Evolutionary conservation across 2,329 filamentous ascomycete species (phyloP).

Genomic region (Paecilomyces dactylethromorphus): DNA sequence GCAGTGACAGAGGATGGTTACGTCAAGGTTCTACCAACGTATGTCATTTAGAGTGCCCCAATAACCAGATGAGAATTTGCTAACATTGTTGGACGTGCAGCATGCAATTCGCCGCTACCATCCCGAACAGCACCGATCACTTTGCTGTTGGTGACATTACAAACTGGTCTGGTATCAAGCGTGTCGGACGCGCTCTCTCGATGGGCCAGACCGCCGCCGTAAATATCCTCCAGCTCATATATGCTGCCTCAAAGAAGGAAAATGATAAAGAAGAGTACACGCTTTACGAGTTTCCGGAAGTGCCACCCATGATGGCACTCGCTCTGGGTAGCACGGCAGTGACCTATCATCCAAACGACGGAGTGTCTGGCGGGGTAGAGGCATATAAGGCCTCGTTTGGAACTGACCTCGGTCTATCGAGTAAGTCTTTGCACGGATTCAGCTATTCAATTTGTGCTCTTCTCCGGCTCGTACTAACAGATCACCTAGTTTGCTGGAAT

Average conservation of each 20-base stretch:
- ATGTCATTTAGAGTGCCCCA: slow-evolving; percentile 19
- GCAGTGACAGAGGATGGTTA: slow-evolving; percentile 59
- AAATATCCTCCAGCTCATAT: slow-evolving; percentile 55
- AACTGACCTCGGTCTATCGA: background rate
- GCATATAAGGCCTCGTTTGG: slow-evolving; percentile 1
- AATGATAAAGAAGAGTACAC: background rate
- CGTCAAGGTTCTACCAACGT: slow-evolving; percentile 56
- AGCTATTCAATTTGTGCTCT: background rate
- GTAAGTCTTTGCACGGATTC: background rate
- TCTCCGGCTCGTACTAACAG: background rate
- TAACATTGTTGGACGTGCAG: slow-evolving; percentile 22
- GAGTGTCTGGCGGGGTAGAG: background rate
- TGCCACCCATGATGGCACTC: slow-evolving; percentile 1
- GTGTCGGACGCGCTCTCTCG: slow-evolving; percentile 69
- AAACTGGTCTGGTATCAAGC: slow-evolving; percentile 71
- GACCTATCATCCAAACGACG: background rate
- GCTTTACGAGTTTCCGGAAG: background rate
- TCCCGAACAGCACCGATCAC: slow-evolving; percentile 55
- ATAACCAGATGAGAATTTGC: background rate
- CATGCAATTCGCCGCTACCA: slow-evolving; percentile 47
- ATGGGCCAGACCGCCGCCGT: slow-evolving; percentile 60
- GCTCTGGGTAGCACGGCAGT: background rate
- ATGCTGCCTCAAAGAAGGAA: background rate
- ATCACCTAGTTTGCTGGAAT: background rate
- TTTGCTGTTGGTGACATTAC: slow-evolving; percentile 65